A percentile compares a stretch with the other conserved stretches of the same genome.
These are phyloP conservation scores for Histomonas meleagridis DNA, from an alignment of 208 protist species.

Conservation along the genomic window DNA sequence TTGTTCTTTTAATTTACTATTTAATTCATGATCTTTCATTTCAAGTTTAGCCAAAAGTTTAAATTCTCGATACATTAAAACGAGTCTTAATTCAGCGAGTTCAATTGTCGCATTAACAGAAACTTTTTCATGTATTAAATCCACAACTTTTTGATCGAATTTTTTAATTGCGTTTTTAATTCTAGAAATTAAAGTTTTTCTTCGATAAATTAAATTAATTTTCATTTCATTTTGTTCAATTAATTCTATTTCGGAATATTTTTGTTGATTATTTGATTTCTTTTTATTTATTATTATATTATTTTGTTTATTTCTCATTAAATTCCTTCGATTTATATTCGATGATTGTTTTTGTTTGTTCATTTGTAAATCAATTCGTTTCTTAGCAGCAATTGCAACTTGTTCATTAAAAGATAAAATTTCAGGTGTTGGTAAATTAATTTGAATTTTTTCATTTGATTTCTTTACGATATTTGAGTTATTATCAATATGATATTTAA, in stretches of 20 bases:
- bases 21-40: slow-evolving; percentile 23
- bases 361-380: background rate
- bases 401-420: background rate
- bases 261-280: background rate
- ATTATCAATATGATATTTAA: background rate
- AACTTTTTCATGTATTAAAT: background rate
- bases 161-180: background rate
- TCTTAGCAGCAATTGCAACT: slow-evolving; percentile 4
- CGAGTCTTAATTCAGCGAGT: background rate
- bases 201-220: background rate
- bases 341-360: slow-evolving; percentile 5
- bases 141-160: background rate
- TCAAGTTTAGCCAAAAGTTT: background rate
- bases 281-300: background rate
- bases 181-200: background rate
- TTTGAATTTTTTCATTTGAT: background rate
- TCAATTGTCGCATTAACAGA: background rate
- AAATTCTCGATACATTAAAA: slow-evolving; percentile 16
- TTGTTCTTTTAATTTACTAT: background rate
- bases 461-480: background rate
- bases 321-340: background rate
- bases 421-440: background rate
- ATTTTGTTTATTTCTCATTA: background rate
- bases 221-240: background rate
- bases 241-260: background rate